Evolutionary conservation across 2,329 filamentous ascomycete species (phyloP).

Genomic region (Phialophora tarda): DNA sequence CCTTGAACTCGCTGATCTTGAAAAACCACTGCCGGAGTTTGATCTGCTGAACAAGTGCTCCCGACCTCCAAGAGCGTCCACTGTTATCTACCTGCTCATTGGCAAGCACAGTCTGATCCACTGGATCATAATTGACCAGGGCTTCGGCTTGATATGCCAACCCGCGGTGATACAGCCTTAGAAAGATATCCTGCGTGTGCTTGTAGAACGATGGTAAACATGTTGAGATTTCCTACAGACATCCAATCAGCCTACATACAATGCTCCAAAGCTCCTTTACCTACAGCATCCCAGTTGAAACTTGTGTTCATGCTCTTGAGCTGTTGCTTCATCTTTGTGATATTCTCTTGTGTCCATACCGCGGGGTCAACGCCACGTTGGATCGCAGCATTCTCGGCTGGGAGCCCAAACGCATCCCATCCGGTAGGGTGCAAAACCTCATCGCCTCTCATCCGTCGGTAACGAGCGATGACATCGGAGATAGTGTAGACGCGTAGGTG

Average conservation of each 20-base stretch:
- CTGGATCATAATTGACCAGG: slow-evolving; percentile 86
- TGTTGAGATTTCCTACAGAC: slow-evolving; percentile 74
- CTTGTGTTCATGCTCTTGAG: slow-evolving; percentile 76
- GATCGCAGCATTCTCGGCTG: slow-evolving; percentile 89
- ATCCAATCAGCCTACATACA: slow-evolving; percentile 41
- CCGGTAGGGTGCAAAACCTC: slow-evolving; percentile 87
- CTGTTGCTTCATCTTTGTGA: slow-evolving; percentile 83
- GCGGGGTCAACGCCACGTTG: slow-evolving; percentile 79
- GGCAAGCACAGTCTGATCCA: slow-evolving; percentile 86
- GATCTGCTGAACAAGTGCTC: slow-evolving; percentile 88
- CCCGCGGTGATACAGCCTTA: slow-evolving; percentile 73
- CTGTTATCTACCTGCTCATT: slow-evolving; percentile 90
- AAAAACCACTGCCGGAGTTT: slow-evolving; percentile 94
- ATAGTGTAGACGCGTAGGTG: slow-evolving; percentile 90
- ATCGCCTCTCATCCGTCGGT: slow-evolving; percentile 73
- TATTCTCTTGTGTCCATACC: slow-evolving; percentile 80
- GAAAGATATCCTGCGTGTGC: slow-evolving; percentile 84
- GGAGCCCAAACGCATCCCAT: slow-evolving; percentile 91
- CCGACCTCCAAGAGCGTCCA: slow-evolving; percentile 81
- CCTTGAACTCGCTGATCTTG: slow-evolving; percentile 78
- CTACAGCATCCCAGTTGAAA: slow-evolving; percentile 82
- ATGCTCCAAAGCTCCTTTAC: slow-evolving; percentile 45
- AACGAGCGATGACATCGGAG: slow-evolving; percentile 81
- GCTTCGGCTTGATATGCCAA: slow-evolving; percentile 84
- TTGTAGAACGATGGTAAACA: slow-evolving; percentile 87